phyloP scores from a whole-genome alignment of 495 filamentous ascomycete species.

The Penicillium argentinense region DNA sequence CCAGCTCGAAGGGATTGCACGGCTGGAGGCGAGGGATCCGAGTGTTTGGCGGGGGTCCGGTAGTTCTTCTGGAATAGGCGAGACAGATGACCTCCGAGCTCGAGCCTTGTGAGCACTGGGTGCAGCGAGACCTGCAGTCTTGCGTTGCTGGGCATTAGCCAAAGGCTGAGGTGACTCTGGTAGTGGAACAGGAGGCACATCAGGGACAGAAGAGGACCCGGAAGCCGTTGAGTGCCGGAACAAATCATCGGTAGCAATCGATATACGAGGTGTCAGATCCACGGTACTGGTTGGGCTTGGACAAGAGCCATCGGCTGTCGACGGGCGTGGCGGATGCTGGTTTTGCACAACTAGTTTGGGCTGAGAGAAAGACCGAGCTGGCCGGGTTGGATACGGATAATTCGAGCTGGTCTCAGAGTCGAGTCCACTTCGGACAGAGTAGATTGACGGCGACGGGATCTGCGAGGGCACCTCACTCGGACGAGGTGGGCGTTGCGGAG shows the following conservation, averaged over 20 bases:
- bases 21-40: constrained; percentile 79
- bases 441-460: constrained; percentile 39
- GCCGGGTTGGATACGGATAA: constrained; percentile 45
- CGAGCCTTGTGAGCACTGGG: constrained; percentile 16
- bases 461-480: constrained; percentile 38
- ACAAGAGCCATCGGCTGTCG: constrained; percentile 32
- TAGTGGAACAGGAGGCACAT: constrained; percentile 34
- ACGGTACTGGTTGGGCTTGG: constrained; percentile 32
- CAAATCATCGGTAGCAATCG: constrained; percentile 32
- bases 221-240: constrained; percentile 38
- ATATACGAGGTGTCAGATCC: constrained; percentile 28
- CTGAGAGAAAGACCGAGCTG: constrained; percentile 53
- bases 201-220: constrained; percentile 42
- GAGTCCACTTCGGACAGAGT: constrained; percentile 53
- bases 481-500: constrained; percentile 67
- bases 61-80: constrained; percentile 85
- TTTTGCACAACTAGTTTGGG: constrained; percentile 37
- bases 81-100: constrained; percentile 69
- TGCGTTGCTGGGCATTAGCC: constrained; percentile 10
- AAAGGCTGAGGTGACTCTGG: constrained; percentile 17
- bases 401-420: constrained; percentile 46
- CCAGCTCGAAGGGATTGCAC: constrained; percentile 74
- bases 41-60: constrained; percentile 48
- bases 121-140: constrained; percentile 29
- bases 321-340: constrained; percentile 21